Conservation (phyloP, 148 eudicot species). For the Chenopodium suecicum region DNA sequence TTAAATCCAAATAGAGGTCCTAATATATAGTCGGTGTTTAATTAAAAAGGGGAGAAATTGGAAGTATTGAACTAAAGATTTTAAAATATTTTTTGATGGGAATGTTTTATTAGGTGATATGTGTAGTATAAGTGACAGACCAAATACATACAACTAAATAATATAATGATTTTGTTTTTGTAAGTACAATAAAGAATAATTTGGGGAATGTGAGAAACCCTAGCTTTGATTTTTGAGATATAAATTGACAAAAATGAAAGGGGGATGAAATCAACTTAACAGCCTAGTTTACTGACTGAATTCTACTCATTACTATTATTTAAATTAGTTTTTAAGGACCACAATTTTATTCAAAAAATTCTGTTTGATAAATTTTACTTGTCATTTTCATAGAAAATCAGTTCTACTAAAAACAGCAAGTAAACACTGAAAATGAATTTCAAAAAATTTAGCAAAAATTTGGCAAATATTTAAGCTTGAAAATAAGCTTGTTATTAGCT, state of each 20-base stretch:
- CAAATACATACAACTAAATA: neutral
- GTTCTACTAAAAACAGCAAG: neutral
- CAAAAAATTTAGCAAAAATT: neutral
- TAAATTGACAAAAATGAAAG: neutral
- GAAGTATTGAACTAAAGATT: neutral
- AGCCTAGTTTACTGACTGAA: neutral
- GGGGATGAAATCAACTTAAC: neutral
- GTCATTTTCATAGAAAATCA: neutral
- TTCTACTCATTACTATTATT: slow-evolving; percentile 6
- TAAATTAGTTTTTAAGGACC: neutral
- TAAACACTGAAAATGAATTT: neutral
- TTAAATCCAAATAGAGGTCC: neutral
- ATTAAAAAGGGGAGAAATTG: neutral
- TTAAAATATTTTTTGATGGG: neutral
- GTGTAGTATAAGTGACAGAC: neutral
- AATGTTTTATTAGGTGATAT: neutral
- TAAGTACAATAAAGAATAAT: neutral
- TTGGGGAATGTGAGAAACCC: slow-evolving; percentile 31
- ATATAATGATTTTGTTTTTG: neutral
- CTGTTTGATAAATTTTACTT: neutral
- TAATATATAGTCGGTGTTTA: too few species aligned
- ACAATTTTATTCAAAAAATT: neutral
- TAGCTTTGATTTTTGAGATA: slow-evolving; percentile 16
- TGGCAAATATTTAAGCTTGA: neutral
- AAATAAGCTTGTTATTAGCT: neutral